These are phyloP conservation scores for Nidularia sp. DNA, from an alignment of 768 basidiomycete genomes.

Conservation along the genomic window DNA sequence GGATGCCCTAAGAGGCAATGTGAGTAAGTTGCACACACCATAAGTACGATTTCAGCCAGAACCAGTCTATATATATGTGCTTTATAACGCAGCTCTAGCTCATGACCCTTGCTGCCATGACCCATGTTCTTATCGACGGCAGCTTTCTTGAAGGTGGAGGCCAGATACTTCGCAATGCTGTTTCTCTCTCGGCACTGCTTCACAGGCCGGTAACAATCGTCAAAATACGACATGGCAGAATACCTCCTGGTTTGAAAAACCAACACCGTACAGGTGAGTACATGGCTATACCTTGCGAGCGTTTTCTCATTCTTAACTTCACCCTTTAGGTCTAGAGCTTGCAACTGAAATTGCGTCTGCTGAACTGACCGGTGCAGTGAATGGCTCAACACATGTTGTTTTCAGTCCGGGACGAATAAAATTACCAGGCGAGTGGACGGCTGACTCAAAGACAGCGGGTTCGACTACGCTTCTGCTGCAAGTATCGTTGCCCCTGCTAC, in stretches of 20 bases:
- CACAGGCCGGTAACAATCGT: conserved; percentile 54
- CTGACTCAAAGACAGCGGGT: conserved; percentile 59
- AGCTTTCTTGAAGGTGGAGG: conserved; percentile 61
- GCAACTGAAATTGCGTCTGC: conserved; percentile 59
- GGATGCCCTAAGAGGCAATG: too few relatives aligned
- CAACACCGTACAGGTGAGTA: conserved; percentile 65
- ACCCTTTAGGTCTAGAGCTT: conserved; percentile 53
- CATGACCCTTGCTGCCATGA: conserved; percentile 8
- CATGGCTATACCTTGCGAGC: background rate
- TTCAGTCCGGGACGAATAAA: conserved; percentile 49
- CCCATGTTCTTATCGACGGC: conserved; percentile 34
- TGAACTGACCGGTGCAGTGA: conserved; percentile 46
- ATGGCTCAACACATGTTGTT: conserved; percentile 48
- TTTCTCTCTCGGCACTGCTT: conserved; percentile 63
- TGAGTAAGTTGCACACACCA: too few relatives aligned
- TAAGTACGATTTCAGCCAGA: too few relatives aligned
- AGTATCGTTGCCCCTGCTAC: conserved; percentile 62
- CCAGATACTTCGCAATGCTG: conserved; percentile 67
- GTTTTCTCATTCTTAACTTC: background rate
- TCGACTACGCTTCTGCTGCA: conserved; percentile 71
- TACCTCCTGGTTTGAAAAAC: conserved; percentile 61
- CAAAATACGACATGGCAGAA: conserved; percentile 57
- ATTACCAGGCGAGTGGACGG: conserved; percentile 33
- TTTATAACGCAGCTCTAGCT: too few relatives aligned
- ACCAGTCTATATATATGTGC: too few relatives aligned